Evolutionary conservation across 2,329 filamentous ascomycete genomes (phyloP).

Genomic region (Blastomyces percursus): DNA sequence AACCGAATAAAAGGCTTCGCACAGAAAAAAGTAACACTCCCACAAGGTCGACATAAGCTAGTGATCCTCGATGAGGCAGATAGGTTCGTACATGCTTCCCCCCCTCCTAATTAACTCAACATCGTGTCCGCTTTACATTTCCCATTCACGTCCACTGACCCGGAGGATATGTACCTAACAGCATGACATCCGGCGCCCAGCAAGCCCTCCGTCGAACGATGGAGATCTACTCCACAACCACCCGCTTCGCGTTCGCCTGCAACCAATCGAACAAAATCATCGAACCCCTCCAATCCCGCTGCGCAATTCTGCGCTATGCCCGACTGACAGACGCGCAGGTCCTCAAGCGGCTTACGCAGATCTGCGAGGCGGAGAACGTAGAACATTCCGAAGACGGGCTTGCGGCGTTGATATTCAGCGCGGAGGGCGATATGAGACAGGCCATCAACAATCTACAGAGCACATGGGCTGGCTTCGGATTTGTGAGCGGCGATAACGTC

Average conservation of each 20-base stretch:
- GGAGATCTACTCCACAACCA: conserved; percentile 97
- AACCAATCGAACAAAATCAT: conserved; percentile 99
- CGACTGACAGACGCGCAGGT: conserved; percentile 87
- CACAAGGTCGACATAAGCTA: conserved; percentile 81
- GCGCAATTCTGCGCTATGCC: conserved; percentile 88
- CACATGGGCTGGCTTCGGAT: conserved; percentile 84
- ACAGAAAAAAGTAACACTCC: conserved; percentile 96
- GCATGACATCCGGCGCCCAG: conserved; percentile 92
- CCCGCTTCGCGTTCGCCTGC: conserved; percentile 93
- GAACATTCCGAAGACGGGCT: conserved; percentile 86
- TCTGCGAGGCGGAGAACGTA: conserved; percentile 85
- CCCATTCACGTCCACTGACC: not conserved
- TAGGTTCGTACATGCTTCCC: conserved; percentile 39
- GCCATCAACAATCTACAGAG: conserved; percentile 98
- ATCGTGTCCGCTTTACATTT: too few species aligned
- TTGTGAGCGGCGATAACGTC: conserved; percentile 95
- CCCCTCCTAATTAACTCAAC: too few species aligned
- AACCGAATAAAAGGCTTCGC: conserved; percentile 98
- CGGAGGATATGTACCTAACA: conserved; percentile 19
- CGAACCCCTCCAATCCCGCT: conserved; percentile 93
- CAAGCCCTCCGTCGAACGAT: conserved; percentile 91
- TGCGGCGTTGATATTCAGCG: conserved; percentile 91
- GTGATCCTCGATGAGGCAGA: conserved; percentile 98
- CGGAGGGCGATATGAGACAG: conserved; percentile 97
- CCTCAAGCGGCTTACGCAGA: conserved; percentile 79